These are phyloP conservation scores for Falciphora oryzae DNA, from an alignment of 2,329 filamentous ascomycete genomes.

Conservation along the genomic window DNA sequence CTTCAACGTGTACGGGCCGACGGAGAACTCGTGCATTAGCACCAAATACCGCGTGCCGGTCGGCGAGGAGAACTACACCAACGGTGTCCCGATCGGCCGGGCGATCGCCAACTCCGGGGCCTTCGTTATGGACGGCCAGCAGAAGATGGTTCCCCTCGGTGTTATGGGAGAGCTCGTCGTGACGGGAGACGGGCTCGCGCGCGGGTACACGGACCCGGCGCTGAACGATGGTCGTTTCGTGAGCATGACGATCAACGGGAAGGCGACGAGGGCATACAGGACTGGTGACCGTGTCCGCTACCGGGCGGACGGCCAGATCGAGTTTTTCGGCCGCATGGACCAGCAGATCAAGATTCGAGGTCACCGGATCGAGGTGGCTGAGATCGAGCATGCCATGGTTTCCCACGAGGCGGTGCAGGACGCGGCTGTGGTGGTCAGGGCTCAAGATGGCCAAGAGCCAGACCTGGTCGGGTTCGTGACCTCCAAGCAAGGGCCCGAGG, in stretches of 20 bases:
- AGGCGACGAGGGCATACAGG: not conserved
- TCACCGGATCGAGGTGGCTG: conserved; percentile 1
- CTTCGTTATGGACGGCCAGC: conserved; percentile 34
- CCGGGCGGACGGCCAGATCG: conserved; percentile 4
- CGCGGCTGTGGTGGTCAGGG: not conserved
- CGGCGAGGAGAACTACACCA: not conserved
- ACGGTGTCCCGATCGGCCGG: conserved; percentile 10
- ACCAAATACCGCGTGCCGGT: conserved; percentile 5
- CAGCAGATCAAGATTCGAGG: conserved; percentile 8
- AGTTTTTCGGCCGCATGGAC: conserved; percentile 5
- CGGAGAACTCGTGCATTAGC: conserved; percentile 19
- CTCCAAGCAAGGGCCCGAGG: not conserved
- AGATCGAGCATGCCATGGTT: conserved; percentile 1
- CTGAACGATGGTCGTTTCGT: not conserved
- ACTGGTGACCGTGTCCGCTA: conserved; percentile 1
- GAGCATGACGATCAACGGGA: not conserved
- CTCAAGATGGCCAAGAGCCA: not conserved
- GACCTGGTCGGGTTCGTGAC: not conserved
- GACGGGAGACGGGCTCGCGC: conserved; percentile 32
- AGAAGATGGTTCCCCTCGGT: conserved; percentile 25
- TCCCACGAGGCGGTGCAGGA: not conserved
- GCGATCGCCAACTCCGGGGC: conserved; percentile 15
- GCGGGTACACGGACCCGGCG: conserved; percentile 30
- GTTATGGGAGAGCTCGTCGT: conserved; percentile 34
- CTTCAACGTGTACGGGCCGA: conserved; percentile 26